These are phyloP conservation scores for Cavenderia fasciculata DNA, from an alignment of 78 protist genomes.

Conservation along the genomic window DNA sequence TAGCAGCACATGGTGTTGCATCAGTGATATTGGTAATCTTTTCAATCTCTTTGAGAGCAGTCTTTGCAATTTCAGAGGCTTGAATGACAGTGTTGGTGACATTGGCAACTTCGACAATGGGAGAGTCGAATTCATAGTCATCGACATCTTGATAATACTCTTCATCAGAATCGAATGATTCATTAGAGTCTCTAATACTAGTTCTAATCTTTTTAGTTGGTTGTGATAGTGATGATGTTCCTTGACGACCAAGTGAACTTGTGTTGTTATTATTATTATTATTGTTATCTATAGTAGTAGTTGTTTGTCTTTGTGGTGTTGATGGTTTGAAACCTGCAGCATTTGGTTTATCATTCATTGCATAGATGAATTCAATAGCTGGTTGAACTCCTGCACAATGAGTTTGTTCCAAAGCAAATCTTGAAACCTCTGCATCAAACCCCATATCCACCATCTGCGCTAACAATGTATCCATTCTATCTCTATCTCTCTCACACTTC, in stretches of 20 bases:
- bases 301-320: not conserved
- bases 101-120: conserved; percentile 16
- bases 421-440: conserved; percentile 43
- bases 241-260: not conserved
- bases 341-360: not conserved
- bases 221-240: not conserved
- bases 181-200: conserved; percentile 2
- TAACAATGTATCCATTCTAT: not conserved
- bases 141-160: conserved; percentile 71
- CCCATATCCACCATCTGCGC: conserved; percentile 56
- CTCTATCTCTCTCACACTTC: too few relatives aligned
- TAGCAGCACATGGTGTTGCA: conserved; percentile 59
- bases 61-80: not conserved
- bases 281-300: not conserved
- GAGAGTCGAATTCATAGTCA: conserved; percentile 51
- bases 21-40: conserved; percentile 32
- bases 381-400: not conserved
- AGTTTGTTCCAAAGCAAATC: conserved; percentile 60
- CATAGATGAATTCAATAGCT: conserved; percentile 59
- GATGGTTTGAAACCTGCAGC: not conserved
- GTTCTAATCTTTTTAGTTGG: conserved; percentile 3
- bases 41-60: conserved; percentile 57
- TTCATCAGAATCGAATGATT: conserved; percentile 12
- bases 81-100: conserved; percentile 28
- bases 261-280: not conserved